phyloP scores from a whole-genome alignment of 345 rosid species.

The Populus simonii region DNA sequence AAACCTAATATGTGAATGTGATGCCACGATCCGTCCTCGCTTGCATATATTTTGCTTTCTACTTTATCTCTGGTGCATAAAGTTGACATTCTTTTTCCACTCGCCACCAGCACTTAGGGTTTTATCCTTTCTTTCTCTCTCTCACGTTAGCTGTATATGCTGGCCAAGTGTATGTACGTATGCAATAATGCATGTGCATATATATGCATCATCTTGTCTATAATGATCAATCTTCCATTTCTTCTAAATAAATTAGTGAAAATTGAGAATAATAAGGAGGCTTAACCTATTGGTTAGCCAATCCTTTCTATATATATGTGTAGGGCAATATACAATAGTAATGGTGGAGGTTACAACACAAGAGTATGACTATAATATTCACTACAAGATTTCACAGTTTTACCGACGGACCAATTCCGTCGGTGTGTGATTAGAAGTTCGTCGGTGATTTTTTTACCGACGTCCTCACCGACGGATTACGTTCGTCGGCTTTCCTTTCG shows the following conservation, averaged over 20 bases:
- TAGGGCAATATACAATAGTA: too few relatives aligned
- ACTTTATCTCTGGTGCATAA: constrained; percentile 8
- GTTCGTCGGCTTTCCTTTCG: too few relatives aligned
- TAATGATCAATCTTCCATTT: not conserved
- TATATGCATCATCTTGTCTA: not conserved
- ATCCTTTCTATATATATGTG: too few relatives aligned
- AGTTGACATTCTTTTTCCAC: constrained; percentile 34
- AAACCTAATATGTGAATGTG: constrained; percentile 13
- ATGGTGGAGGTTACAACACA: too few relatives aligned
- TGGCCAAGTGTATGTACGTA: not conserved
- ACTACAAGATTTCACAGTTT: too few relatives aligned
- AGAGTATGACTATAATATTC: too few relatives aligned
- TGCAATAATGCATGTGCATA: not conserved
- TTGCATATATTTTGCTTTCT: not conserved
- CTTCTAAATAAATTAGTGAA: not conserved
- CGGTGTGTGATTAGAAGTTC: too few relatives aligned
- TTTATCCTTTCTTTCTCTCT: constrained; percentile 10
- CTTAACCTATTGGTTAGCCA: too few relatives aligned
- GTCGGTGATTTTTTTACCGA: too few relatives aligned
- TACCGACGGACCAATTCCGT: too few relatives aligned
- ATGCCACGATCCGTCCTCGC: constrained; percentile 50
- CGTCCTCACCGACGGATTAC: too few relatives aligned
- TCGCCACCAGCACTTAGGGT: not conserved
- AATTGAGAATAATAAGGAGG: too few relatives aligned
- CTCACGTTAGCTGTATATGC: not conserved